Percentiles rank a stretch among this genome's conserved stretches.
phyloP scores from a whole-genome alignment of 257 asterid species.

The Schizonepeta tenuifolia region DNA sequence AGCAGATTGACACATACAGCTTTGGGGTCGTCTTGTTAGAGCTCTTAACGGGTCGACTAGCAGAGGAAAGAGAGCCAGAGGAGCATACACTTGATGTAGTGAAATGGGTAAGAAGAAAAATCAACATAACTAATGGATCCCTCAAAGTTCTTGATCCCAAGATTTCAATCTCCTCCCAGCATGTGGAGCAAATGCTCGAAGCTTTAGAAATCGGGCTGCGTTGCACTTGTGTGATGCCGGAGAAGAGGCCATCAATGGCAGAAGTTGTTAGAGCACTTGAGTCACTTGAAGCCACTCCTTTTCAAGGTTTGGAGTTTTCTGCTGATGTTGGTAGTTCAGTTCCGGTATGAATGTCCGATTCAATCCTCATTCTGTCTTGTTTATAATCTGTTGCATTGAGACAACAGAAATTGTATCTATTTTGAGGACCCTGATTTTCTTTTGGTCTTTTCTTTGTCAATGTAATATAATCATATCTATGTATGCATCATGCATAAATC shows the following conservation, averaged over 20 bases:
- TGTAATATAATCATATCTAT: constrained; percentile 28
- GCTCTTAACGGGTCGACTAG: constrained; percentile 70
- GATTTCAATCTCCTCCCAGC: constrained; percentile 49
- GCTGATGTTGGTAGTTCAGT: constrained; percentile 43
- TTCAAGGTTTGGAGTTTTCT: constrained; percentile 38
- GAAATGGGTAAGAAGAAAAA: constrained; percentile 83
- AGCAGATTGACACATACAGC: constrained; percentile 67
- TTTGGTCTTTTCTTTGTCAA: not conserved
- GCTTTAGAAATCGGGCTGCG: constrained; percentile 67
- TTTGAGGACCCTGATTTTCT: not conserved
- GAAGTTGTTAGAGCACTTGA: constrained; percentile 62
- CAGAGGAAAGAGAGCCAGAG: constrained; percentile 46
- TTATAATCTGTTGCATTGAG: not conserved
- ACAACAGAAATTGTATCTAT: not conserved
- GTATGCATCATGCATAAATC: constrained; percentile 16
- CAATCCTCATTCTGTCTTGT: constrained; percentile 28
- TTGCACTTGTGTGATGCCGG: constrained; percentile 70
- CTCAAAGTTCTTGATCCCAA: constrained; percentile 63
- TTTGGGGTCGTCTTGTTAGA: constrained; percentile 76
- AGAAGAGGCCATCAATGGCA: constrained; percentile 76
- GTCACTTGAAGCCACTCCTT: constrained; percentile 43
- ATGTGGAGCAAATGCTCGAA: constrained; percentile 52
- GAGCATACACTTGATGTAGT: constrained; percentile 60
- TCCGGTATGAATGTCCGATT: constrained; percentile 45
- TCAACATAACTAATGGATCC: constrained; percentile 69